These are phyloP conservation scores for Blastomyces silverae DNA, from an alignment of 2,329 filamentous ascomycete species.

Conservation along the genomic window DNA sequence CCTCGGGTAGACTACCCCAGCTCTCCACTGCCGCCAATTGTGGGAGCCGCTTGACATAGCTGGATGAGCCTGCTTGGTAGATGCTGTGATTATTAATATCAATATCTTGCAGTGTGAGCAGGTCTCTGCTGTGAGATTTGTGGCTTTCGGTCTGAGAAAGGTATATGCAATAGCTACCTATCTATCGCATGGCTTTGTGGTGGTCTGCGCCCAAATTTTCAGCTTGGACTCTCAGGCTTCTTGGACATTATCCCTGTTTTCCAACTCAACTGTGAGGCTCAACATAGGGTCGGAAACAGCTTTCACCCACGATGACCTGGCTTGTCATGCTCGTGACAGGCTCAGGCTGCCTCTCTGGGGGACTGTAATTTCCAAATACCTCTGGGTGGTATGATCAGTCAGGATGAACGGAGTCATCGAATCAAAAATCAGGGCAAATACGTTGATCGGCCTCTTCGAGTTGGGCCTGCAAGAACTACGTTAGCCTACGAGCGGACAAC, in stretches of 20 bases:
- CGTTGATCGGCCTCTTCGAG: not conserved
- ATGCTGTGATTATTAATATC: not conserved
- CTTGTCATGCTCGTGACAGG: conserved; percentile 2
- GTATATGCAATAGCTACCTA: conserved; percentile 2
- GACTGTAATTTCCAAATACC: not conserved
- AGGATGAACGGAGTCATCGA: not conserved
- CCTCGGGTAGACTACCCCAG: not conserved
- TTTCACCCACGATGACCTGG: conserved; percentile 9
- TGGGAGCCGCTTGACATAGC: conserved; percentile 12
- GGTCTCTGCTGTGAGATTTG: not conserved
- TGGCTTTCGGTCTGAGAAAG: conserved; percentile 9
- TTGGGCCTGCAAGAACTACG: not conserved
- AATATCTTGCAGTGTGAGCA: not conserved
- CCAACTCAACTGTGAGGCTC: not conserved
- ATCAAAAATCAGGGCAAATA: not conserved
- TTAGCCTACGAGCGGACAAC: not conserved
- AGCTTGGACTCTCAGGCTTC: not conserved
- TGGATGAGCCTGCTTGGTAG: conserved; percentile 10
- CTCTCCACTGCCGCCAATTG: conserved; percentile 11
- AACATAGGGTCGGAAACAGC: conserved; percentile 1
- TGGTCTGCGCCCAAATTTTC: conserved; percentile 4
- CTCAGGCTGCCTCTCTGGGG: not conserved
- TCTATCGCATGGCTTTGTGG: not conserved
- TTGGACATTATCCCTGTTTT: not conserved
- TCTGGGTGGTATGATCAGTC: not conserved